Evolutionary conservation across 2,329 filamentous ascomycete species (phyloP), one percentile per base, ranked within the genome.

Genomic region (Knufia fluminis): DNA sequence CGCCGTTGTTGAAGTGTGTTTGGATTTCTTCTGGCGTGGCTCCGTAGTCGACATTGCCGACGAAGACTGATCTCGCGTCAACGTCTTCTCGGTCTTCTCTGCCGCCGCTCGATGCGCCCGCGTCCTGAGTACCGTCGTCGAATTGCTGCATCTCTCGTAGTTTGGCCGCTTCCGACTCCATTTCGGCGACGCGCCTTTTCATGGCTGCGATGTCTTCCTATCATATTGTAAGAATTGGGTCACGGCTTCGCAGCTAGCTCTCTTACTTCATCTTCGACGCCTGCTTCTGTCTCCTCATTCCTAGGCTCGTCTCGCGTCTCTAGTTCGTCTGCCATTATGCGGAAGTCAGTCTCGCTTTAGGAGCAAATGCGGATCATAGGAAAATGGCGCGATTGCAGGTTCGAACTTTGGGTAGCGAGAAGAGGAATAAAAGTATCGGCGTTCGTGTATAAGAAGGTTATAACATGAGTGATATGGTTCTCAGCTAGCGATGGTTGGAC

Each of bases 21-120:
- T 98, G 92, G 52, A 98, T 92, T 73, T 98, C 92, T 71, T 98
- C 92, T 2, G 92, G 92, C 23, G 89, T 94, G 19, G 91, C 90
- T 54, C 87, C 90, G 69, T 98, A 98, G 70, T 98, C 92, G 58
- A 98, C 92, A 61, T 98, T 98, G 59, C 92, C 92, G 39, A 98
- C 92, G 66, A 98, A 98, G 68, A 98, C 89, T 71, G 89, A 96
- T 62, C 92, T 83, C 58, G 83, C 83, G 70, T 98, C 92, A 52
- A 98, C 82, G 59, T 96, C 94, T 67, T 96, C 90, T 70, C 94
- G 94, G 72, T 90, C 89, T 65, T 97, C 92, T 57, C 85, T 80
- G 17, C 26, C 17, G 3, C n/a, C 20, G 24, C 35, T 28, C 6
- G 33, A 31, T 2, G 22, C 39, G 17, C 23, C 35, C 6, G 50